A percentile compares a stretch with the other conserved stretches of the same genome.
These are phyloP conservation scores for Lodderomyces beijingensis DNA, from an alignment of 1,139 yeast genomes.

Conservation along the genomic window DNA sequence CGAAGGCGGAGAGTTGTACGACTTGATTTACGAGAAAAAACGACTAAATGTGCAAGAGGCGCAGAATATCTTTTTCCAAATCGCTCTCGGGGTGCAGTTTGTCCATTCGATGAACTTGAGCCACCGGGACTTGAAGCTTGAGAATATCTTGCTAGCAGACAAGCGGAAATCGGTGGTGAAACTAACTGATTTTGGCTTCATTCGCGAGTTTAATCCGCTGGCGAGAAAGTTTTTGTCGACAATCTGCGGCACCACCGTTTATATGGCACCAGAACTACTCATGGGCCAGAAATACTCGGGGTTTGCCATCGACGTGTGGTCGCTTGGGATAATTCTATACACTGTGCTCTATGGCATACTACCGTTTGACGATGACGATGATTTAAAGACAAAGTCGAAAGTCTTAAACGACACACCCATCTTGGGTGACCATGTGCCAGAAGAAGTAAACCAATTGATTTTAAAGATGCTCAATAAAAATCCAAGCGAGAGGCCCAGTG, in stretches of 20 bases:
- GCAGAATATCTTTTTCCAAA: conserved; percentile 65
- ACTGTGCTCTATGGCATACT: conserved; percentile 82
- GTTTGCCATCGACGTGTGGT: conserved; percentile 83
- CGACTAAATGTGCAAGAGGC: conserved; percentile 54
- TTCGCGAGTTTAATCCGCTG: conserved; percentile 65
- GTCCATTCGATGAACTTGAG: conserved; percentile 80
- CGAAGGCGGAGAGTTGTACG: conserved; percentile 82
- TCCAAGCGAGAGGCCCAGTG: conserved; percentile 58
- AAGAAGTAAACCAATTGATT: conserved; percentile 48
- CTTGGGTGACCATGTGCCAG: conserved; percentile 42
- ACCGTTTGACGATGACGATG: conserved; percentile 90
- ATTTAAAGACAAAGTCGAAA: conserved; percentile 52
- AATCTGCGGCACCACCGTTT: conserved; percentile 90
- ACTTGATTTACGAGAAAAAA: conserved; percentile 57
- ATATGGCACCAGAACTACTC: conserved; percentile 94
- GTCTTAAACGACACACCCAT: conserved; percentile 66
- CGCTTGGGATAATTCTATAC: conserved; percentile 88
- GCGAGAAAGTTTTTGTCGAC: conserved; percentile 62
- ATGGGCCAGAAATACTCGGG: conserved; percentile 72
- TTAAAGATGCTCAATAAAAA: conserved; percentile 58
- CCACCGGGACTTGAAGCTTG: conserved; percentile 86
- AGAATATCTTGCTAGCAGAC: conserved; percentile 75
- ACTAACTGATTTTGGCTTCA: conserved; percentile 90
- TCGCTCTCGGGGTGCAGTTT: conserved; percentile 77
- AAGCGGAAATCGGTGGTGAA: conserved; percentile 55